phyloP scores from a whole-genome alignment of 352 stramenopile species.

The Phytopythium montanum region DNA sequence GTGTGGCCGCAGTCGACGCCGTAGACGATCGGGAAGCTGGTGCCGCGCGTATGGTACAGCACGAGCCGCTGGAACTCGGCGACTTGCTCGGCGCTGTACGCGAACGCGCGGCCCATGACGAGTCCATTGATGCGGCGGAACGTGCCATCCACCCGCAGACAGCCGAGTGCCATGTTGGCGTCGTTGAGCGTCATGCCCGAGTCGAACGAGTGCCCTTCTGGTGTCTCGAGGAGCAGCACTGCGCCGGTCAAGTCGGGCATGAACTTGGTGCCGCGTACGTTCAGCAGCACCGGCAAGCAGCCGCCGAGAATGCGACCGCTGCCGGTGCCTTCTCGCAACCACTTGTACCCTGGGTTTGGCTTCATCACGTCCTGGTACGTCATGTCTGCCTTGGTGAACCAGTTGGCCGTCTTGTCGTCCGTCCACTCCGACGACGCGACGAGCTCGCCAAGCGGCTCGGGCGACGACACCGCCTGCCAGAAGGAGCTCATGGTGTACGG shows the following conservation, averaged over 20 bases:
- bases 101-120: conserved; percentile 49
- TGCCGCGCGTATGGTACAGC: conserved; percentile 45
- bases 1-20: conserved; percentile 54
- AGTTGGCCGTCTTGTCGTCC: conserved; percentile 64
- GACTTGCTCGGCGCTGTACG: conserved; percentile 30
- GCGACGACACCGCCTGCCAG: conserved; percentile 19
- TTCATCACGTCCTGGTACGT: conserved; percentile 35
- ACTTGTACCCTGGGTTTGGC: conserved; percentile 38
- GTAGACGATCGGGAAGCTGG: conserved; percentile 53
- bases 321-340: conserved; percentile 30
- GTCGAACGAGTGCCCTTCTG: conserved; percentile 47
- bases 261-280: conserved; percentile 44
- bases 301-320: conserved; percentile 40
- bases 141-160: conserved; percentile 39
- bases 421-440: conserved; percentile 43
- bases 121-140: conserved; percentile 48
- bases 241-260: conserved; percentile 34
- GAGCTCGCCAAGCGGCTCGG: conserved; percentile 27
- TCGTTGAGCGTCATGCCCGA: conserved; percentile 41
- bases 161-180: conserved; percentile 45
- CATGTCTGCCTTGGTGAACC: conserved; percentile 42
- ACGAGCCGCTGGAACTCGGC: conserved; percentile 43
- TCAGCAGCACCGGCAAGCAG: conserved; percentile 53
- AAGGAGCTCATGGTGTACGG: conserved; percentile 45
- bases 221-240: conserved; percentile 54